Base-by-base conservation (phyloP, 805 yeast species). In the Yarrowia sp. region DNA sequence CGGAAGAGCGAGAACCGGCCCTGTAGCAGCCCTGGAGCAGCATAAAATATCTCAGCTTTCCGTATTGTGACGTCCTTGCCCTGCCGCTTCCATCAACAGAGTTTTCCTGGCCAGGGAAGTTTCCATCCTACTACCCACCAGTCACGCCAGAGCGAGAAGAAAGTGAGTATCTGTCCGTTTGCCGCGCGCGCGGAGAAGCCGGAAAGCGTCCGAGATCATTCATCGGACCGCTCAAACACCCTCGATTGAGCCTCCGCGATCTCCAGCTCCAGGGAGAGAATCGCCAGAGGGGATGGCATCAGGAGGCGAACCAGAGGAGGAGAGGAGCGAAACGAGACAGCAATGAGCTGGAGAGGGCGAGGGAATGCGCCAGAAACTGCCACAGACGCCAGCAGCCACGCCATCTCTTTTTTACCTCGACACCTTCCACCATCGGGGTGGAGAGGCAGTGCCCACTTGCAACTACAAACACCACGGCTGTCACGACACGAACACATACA, bases 111-210 rank as follows among this genome's bases (percentile, higher is more conserved):
- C 58, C 32, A 25, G 58, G 12, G 42, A 51, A 51, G 58, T 51
- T 51, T 35, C 58, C 58, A 51, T 35, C 42, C 25, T 51, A 51
- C 58, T 25, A 51, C 58, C 42, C 58, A 51, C 58, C 42, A 33
- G 58, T 24, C 58, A 51, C 58, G 58, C 42, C 58, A 51, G 58
- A 33, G 58, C 31, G 58, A 51, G 58, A 33, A 35, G 22, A 51
- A 51, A 51, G 58, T 51, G 58, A 51, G 58, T 51, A 51, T 51
- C 14, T 33, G 16, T 27, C 38, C 32, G 32, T 24, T 51, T 19
- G 35, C 16, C 12, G 31, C 16, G 58, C 9, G 21, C 42, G 22
- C 21, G 16, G 12, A 29, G 32, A 35, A 32, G 58, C 42, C 22
- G 58, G 31, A 32, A 24, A 51, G 14, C 13, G 22, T 25, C 42